These are phyloP conservation scores for Syncephalis plumigaleata DNA, from an alignment of 371 early-diverging fungal species.

Conservation along the genomic window DNA sequence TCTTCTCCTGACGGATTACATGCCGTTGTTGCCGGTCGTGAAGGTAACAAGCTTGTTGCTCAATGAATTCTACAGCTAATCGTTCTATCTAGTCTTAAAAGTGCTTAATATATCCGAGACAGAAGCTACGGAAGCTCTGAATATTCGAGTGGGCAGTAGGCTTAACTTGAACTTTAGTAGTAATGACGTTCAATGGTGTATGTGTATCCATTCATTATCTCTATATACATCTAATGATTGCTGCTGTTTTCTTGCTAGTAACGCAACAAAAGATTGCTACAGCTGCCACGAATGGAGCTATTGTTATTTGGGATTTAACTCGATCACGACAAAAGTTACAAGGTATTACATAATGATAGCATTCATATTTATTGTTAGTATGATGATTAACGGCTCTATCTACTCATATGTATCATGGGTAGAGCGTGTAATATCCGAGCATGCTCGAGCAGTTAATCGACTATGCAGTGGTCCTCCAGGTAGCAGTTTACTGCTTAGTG, in stretches of 20 bases:
- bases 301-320: constrained; percentile 53
- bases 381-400: too few relatives aligned
- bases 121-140: constrained; percentile 39
- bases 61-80: background rate
- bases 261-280: constrained; percentile 49
- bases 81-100: constrained; percentile 34
- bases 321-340: constrained; percentile 19
- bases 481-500: constrained; percentile 39
- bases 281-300: constrained; percentile 57
- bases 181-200: constrained; percentile 78
- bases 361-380: too few relatives aligned
- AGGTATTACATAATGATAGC: constrained; percentile 10
- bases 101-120: constrained; percentile 31
- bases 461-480: constrained; percentile 61
- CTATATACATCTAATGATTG: constrained; percentile 3
- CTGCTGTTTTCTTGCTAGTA: constrained; percentile 7
- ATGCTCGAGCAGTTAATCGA: constrained; percentile 61
- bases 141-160: constrained; percentile 46
- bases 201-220: background rate
- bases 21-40: constrained; percentile 55
- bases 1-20: constrained; percentile 39
- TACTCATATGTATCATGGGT: too few relatives aligned
- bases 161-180: constrained; percentile 39
- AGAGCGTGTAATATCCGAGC: constrained; percentile 60
- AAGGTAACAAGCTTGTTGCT: constrained; percentile 22